Conservation (phyloP, 768 basidiomycete species). For the Rhizopogon roseolus region DNA sequence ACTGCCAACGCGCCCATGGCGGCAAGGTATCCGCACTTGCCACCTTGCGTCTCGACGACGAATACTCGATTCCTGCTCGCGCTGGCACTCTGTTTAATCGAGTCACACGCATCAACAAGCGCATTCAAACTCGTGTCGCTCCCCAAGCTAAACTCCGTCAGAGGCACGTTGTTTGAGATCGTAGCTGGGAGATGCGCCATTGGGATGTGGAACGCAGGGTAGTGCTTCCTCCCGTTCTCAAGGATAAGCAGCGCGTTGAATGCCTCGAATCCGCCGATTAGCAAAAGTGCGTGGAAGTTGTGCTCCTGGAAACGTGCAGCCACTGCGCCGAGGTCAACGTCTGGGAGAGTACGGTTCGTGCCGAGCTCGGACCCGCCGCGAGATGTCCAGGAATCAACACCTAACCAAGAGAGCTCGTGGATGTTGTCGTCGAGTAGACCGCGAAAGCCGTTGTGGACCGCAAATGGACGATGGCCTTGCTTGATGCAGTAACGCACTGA, state of each 20-base stretch:
- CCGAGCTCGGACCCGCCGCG: slow-evolving; percentile 97
- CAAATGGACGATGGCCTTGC: slow-evolving; percentile 90
- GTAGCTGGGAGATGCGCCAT: slow-evolving; percentile 96
- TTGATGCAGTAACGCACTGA: slow-evolving; percentile 90
- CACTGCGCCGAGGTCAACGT: slow-evolving; percentile 79
- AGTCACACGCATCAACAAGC: slow-evolving; percentile 94
- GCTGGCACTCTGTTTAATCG: slow-evolving; percentile 97
- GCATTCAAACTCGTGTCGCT: slow-evolving; percentile 98
- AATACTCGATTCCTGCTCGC: slow-evolving; percentile 96
- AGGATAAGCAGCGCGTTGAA: slow-evolving; percentile 76
- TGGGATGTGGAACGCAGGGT: slow-evolving; percentile 92
- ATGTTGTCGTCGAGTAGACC: slow-evolving; percentile 90
- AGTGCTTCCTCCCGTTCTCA: slow-evolving; percentile 74
- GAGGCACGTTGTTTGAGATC: slow-evolving; percentile 95
- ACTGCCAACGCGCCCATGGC: slow-evolving; percentile 95
- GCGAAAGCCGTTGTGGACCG: slow-evolving; percentile 92
- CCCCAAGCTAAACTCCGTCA: slow-evolving; percentile 95
- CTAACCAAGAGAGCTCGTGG: slow-evolving; percentile 87
- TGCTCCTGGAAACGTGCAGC: slow-evolving; percentile 91
- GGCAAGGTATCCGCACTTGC: slow-evolving; percentile 93
- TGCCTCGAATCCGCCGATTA: slow-evolving; percentile 97
- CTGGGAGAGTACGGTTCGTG: slow-evolving; percentile 88
- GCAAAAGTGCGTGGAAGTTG: slow-evolving; percentile 68
- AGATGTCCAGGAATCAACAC: slow-evolving; percentile 94
- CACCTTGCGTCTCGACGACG: slow-evolving; percentile 97